These are phyloP conservation scores for Metschnikowia shivogae DNA, from an alignment of 805 yeast species.

Conservation along the genomic window DNA sequence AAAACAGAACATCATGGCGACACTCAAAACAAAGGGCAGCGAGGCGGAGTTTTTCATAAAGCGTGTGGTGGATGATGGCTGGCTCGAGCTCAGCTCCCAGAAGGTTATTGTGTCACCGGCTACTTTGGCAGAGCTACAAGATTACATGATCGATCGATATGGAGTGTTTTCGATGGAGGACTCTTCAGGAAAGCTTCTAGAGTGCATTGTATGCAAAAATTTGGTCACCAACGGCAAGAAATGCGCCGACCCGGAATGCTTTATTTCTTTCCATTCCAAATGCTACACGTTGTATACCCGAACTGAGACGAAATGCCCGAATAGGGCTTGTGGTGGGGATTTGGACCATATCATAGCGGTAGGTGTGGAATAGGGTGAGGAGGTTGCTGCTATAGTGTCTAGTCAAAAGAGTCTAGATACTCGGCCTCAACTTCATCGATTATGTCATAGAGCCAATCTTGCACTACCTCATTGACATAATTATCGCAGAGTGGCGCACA, in stretches of 20 bases:
- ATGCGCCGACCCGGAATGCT: slow-evolving; percentile 25
- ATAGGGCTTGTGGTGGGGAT: slow-evolving; percentile 5
- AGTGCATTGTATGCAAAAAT: slow-evolving; percentile 50
- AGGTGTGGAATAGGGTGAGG: slow-evolving; percentile 4
- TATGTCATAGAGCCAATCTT: slow-evolving; percentile 78
- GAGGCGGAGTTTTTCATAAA: slow-evolving; percentile 41
- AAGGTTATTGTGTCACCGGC: slow-evolving; percentile 37
- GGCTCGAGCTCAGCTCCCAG: slow-evolving; percentile 40
- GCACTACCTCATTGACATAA: slow-evolving; percentile 67
- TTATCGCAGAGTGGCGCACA: slow-evolving; percentile 55
- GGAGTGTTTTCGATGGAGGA: slow-evolving; percentile 25
- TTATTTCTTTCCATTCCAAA: slow-evolving; percentile 41
- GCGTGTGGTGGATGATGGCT: slow-evolving; percentile 46
- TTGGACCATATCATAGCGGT: slow-evolving; percentile 2
- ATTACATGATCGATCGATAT: slow-evolving; percentile 40
- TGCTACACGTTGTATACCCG: slow-evolving; percentile 43
- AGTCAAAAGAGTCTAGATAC: slow-evolving; percentile 45
- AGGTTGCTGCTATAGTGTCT: neutral
- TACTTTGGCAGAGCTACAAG: slow-evolving; percentile 45
- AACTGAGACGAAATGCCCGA: slow-evolving; percentile 22
- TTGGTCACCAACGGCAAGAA: slow-evolving; percentile 49
- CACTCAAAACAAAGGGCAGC: slow-evolving; percentile 23
- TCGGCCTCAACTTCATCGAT: slow-evolving; percentile 77
- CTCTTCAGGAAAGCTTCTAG: slow-evolving; percentile 33
- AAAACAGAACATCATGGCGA: slow-evolving; percentile 24